Percentiles rank a stretch among this genome's conserved stretches.
phyloP scores from a whole-genome alignment of 2,329 filamentous ascomycete species.

The Hirsutella rhossiliensis region DNA sequence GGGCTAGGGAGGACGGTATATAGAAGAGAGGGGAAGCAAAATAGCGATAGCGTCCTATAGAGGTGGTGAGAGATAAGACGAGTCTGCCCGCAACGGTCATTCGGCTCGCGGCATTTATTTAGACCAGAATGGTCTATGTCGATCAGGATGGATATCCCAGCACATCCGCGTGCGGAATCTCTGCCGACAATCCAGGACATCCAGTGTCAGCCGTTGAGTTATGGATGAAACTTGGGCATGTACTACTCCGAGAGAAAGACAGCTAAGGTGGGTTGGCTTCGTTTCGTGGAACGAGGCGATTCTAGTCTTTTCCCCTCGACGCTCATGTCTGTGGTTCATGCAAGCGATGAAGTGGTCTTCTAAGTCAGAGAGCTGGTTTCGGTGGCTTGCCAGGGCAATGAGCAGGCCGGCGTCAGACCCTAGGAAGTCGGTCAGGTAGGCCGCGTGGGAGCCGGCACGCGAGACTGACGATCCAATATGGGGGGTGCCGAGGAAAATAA shows the following conservation, averaged over 20 bases:
- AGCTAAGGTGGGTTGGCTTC: constrained; percentile 6
- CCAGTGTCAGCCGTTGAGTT: not conserved
- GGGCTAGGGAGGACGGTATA: no score
- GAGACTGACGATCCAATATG: constrained; percentile 6
- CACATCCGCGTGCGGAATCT: constrained; percentile 3
- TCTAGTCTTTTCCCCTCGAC: not conserved
- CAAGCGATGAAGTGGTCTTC: not conserved
- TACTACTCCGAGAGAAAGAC: constrained; percentile 6
- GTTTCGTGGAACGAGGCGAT: constrained; percentile 8
- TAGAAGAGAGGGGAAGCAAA: no score
- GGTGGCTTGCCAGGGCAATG: constrained; percentile 2
- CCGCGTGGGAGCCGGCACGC: not conserved
- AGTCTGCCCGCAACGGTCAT: no score
- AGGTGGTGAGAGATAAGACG: no score
- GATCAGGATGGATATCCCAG: not conserved
- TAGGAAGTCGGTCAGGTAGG: constrained; percentile 4
- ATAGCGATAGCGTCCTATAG: no score
- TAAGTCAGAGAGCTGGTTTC: constrained; percentile 2
- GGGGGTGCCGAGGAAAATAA: constrained; percentile 9
- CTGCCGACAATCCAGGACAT: constrained; percentile 3
- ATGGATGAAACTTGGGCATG: not conserved
- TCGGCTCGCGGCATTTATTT: constrained; percentile 5
- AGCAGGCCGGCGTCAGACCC: constrained; percentile 6
- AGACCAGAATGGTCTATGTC: constrained; percentile 9
- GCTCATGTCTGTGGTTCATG: not conserved